Evolutionary conservation across 192 early-diverging fungal species (phyloP), one percentile per base, ranked within the genome.

Genomic region (Umbelopsis vinacea): DNA sequence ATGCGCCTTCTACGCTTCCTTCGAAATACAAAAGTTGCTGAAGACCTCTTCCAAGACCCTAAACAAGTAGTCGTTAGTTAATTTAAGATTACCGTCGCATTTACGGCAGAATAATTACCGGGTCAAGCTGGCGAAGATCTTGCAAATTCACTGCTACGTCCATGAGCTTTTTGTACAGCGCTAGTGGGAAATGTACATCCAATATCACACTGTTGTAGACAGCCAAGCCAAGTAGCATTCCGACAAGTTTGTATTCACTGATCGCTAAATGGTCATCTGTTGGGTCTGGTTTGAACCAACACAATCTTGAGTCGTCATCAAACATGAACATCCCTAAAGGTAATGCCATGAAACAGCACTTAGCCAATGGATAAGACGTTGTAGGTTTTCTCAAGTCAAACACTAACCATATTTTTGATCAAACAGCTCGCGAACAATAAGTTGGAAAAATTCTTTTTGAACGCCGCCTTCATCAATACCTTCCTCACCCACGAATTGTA

Each of bases 391-490:
- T 55, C 22, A 37, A 43, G 29, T 4, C 21, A 43, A 15, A 21
- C 17, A 68, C 84, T 81, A 85, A 66, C 89, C 95, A 76, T 94
- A 97, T 73, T 93, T 89, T 10, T 85, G 83, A 71, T 93, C 92
- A 81, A 96, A 95, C 23, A 97, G 84, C 43, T 96, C 93, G 67
- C 93, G 86, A 48, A 96, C 92, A 17, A 96, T 88, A 26, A 96
- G 85, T 66, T 94, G 90, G 72, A 97, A 96, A 82, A 95, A 97
- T 82, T 97, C 96, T 73, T 96, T 96, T 67, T 94, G 93, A 35
- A 97, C 91, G 12, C 96, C 96, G 53, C 96, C 96, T 70, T 95
- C 94, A 73, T 96, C 95, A 14, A 97, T 91, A 26, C 93, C 96
- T 72, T 97, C 95, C 70, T 97, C 96, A 26, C 94, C 94, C 0